phyloP scores from a whole-genome alignment of 164 flowering plant genomes.

The Santalum album region DNA sequence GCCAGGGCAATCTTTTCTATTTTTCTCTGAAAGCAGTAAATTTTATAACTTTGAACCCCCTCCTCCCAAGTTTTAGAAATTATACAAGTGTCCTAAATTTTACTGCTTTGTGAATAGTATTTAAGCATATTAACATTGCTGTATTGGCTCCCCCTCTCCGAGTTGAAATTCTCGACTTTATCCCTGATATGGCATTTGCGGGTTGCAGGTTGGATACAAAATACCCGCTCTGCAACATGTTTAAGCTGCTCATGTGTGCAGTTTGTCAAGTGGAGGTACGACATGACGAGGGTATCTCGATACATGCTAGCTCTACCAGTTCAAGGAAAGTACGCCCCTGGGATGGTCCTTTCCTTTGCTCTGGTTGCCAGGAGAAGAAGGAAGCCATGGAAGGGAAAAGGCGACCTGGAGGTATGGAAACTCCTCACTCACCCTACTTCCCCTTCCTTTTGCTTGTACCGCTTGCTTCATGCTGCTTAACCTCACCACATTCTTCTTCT shows the following conservation, averaged over 20 bases:
- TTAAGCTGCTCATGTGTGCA: conserved; percentile 88
- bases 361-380: conserved; percentile 81
- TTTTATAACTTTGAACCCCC: too few species aligned
- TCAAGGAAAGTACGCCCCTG: conserved; percentile 67
- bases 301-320: conserved; percentile 59
- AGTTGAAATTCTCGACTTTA: too few species aligned
- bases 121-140: too few species aligned
- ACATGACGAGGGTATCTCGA: conserved; percentile 86
- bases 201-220: conserved; percentile 75
- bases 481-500: not conserved
- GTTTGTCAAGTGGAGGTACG: conserved; percentile 88
- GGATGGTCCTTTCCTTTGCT: conserved; percentile 98
- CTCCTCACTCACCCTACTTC: not conserved
- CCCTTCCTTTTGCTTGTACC: too few species aligned
- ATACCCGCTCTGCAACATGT: conserved; percentile 92
- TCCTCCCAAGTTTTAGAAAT: too few species aligned
- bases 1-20: too few species aligned
- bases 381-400: conserved; percentile 99
- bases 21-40: too few species aligned
- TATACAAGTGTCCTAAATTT: too few species aligned
- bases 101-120: too few species aligned
- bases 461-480: not conserved
- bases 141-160: too few species aligned
- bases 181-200: too few species aligned
- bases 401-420: conserved; percentile 35